A percentile compares a stretch with the other conserved stretches of the same genome.
These are phyloP conservation scores for Mitragyna speciosa DNA, from an alignment of 257 asterid species.

Conservation along the genomic window DNA sequence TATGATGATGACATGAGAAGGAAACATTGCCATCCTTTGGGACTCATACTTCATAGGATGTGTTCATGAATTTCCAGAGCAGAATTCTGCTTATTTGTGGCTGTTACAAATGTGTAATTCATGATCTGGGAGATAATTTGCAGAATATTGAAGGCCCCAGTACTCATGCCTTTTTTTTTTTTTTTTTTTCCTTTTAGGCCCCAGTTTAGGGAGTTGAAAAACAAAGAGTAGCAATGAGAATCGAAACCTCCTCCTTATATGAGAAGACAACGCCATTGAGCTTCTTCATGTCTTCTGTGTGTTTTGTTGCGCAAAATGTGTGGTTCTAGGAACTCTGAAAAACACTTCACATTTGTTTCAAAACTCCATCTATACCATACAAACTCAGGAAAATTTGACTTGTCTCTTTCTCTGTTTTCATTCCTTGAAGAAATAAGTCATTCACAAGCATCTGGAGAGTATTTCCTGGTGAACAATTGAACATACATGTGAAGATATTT, in stretches of 20 bases:
- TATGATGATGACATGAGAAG: neutral
- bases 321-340: neutral
- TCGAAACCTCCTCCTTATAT: neutral
- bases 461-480: conserved; percentile 28
- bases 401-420: neutral
- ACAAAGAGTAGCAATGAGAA: neutral
- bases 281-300: neutral
- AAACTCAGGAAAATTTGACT: neutral
- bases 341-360: neutral
- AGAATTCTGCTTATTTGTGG: neutral
- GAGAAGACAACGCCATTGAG: neutral
- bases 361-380: conserved; percentile 4
- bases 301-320: conserved; percentile 1
- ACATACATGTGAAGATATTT: conserved; percentile 35
- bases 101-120: too few species aligned
- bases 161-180: too few species aligned
- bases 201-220: neutral
- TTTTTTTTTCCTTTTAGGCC: too few species aligned
- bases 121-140: too few species aligned
- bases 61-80: neutral
- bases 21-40: neutral
- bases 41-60: neutral
- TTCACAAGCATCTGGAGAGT: conserved; percentile 11
- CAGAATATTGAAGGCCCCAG: too few species aligned
- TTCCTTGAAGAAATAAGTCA: neutral